phyloP scores from a whole-genome alignment of 352 stramenopile species.

The Phytophthora citricola region DNA sequence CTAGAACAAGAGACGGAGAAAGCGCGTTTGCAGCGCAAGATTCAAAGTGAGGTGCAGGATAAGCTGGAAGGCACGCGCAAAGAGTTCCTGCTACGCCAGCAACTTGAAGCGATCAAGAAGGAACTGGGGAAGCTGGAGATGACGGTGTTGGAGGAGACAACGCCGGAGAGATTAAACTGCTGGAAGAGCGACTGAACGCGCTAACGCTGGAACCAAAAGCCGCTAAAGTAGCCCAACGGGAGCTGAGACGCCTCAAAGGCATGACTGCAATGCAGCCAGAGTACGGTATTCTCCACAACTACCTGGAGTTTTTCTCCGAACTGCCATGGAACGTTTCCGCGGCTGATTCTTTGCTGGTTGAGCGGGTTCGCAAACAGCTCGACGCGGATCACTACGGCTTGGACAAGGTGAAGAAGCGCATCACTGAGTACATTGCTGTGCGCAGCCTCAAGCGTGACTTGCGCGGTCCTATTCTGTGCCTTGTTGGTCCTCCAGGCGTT shows the following conservation, averaged over 20 bases:
- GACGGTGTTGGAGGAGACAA: slow-evolving; percentile 44
- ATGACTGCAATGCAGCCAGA: slow-evolving; percentile 83
- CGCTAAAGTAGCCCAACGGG: slow-evolving; percentile 63
- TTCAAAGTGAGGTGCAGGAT: slow-evolving; percentile 73
- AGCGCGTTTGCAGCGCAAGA: slow-evolving; percentile 66
- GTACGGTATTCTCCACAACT: slow-evolving; percentile 83
- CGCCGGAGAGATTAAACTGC: slow-evolving; percentile 55
- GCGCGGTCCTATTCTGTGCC: slow-evolving; percentile 89
- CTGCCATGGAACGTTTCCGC: slow-evolving; percentile 70
- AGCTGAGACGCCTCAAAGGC: slow-evolving; percentile 72
- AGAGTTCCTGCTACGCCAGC: slow-evolving; percentile 97
- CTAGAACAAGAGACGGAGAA: slow-evolving; percentile 71
- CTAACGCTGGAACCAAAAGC: slow-evolving; percentile 62
- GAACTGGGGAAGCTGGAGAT: slow-evolving; percentile 87
- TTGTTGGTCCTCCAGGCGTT: slow-evolving; percentile 85
- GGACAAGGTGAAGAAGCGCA: slow-evolving; percentile 86
- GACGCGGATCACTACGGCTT: slow-evolving; percentile 85
- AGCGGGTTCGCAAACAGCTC: slow-evolving; percentile 64
- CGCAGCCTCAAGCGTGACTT: slow-evolving; percentile 82
- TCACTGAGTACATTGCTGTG: slow-evolving; percentile 89
- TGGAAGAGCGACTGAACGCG: slow-evolving; percentile 65
- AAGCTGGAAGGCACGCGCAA: slow-evolving; percentile 74
- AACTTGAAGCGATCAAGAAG: slow-evolving; percentile 99
- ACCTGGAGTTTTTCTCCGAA: slow-evolving; percentile 83
- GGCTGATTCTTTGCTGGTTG: slow-evolving; percentile 62